Conservation (phyloP, 805 yeast species). For the Saccharomycopsis malanga region DNA sequence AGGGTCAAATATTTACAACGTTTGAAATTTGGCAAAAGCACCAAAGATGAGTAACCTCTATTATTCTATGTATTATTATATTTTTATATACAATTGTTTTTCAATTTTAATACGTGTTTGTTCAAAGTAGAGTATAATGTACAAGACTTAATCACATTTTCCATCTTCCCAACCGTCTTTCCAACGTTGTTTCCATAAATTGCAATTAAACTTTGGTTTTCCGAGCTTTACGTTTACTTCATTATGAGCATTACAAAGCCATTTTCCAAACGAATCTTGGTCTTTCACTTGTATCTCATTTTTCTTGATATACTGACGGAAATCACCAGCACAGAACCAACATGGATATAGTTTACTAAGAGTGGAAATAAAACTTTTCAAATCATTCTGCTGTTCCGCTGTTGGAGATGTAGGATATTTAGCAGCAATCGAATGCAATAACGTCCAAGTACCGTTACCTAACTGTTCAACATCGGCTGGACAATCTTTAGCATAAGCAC, state of each 20-base stretch:
- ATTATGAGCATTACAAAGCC: slow-evolving; percentile 96
- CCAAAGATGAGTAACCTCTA: background rate
- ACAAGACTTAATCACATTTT: slow-evolving; percentile 28
- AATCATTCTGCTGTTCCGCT: slow-evolving; percentile 55
- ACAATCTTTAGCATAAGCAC: slow-evolving; percentile 39
- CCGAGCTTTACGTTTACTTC: slow-evolving; percentile 84
- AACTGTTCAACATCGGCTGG: slow-evolving; percentile 83
- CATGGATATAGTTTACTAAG: slow-evolving; percentile 88
- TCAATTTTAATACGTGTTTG: background rate
- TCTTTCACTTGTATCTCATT: slow-evolving; percentile 44
- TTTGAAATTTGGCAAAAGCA: background rate
- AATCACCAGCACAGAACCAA: slow-evolving; percentile 87
- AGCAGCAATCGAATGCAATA: slow-evolving; percentile 86
- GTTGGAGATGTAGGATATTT: slow-evolving; percentile 71
- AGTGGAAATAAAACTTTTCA: slow-evolving; percentile 58
- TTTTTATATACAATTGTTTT: background rate
- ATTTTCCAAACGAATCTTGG: slow-evolving; percentile 75
- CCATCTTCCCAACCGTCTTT: slow-evolving; percentile 80
- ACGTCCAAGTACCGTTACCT: slow-evolving; percentile 89
- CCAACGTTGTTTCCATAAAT: slow-evolving; percentile 92
- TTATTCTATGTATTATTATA: too few species aligned
- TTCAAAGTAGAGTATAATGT: background rate
- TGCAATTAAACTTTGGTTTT: slow-evolving; percentile 79
- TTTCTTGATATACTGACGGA: slow-evolving; percentile 49
- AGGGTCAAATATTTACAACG: too few species aligned